Percentiles rank a stretch among this genome's conserved stretches.
phyloP scores from a whole-genome alignment of 2,329 filamentous ascomycete species.

The Paramyrothecium roridum region DNA sequence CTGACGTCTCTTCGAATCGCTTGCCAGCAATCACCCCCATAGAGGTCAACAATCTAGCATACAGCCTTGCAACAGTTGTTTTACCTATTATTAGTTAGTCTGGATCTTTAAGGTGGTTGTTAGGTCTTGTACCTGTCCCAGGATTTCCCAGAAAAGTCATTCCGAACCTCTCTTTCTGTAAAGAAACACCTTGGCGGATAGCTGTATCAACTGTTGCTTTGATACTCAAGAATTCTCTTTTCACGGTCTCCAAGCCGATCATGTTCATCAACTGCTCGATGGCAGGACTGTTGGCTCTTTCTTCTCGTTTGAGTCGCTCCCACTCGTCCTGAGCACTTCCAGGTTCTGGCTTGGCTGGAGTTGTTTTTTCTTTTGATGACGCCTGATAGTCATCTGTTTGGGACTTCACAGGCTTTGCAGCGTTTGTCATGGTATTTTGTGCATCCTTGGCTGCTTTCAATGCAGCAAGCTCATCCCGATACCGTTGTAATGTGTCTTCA shows the following conservation, averaged over 20 bases:
- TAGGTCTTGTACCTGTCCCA: constrained; percentile 2
- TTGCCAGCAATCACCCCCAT: background rate
- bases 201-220: constrained; percentile 3
- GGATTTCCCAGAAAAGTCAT: constrained; percentile 6
- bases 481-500: constrained; percentile 16
- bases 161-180: constrained; percentile 3
- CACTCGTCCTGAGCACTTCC: background rate
- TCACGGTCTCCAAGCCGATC: constrained; percentile 4
- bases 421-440: too few species aligned
- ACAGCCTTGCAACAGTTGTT: constrained; percentile 5
- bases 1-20: constrained; percentile 1
- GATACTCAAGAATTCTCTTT: constrained; percentile 3
- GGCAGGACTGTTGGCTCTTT: background rate
- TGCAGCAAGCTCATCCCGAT: too few species aligned
- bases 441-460: too few species aligned
- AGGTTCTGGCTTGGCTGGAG: too few species aligned
- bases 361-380: too few species aligned
- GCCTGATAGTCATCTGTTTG: too few species aligned
- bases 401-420: too few species aligned
- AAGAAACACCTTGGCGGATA: background rate
- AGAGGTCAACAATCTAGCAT: constrained; percentile 2
- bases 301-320: background rate
- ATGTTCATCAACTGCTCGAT: constrained; percentile 3
- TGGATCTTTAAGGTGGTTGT: background rate
- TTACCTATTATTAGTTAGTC: constrained; percentile 3